These are phyloP conservation scores for Psilocybe azurescens DNA, from an alignment of 768 basidiomycete species.

Conservation along the genomic window DNA sequence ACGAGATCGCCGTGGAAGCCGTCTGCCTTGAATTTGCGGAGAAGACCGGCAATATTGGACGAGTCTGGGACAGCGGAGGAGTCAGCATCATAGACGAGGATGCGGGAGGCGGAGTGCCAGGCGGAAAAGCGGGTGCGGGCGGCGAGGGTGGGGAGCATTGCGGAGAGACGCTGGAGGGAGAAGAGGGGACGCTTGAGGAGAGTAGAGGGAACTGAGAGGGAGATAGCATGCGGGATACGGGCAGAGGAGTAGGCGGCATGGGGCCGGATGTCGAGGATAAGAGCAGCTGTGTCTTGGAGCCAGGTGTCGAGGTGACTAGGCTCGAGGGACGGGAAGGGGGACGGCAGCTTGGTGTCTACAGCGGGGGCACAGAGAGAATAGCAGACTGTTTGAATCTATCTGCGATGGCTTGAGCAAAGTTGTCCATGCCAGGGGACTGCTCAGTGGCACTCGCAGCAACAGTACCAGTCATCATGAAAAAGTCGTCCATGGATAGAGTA, in stretches of 20 bases:
- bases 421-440: constrained; percentile 34
- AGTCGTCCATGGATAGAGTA: constrained; percentile 13
- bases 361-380: constrained; percentile 20
- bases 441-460: constrained; percentile 6
- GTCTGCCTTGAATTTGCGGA: constrained; percentile 73
- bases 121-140: constrained; percentile 63
- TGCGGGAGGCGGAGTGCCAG: constrained; percentile 63
- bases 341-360: constrained; percentile 11
- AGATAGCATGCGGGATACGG: constrained; percentile 73
- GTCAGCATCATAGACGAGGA: constrained; percentile 90
- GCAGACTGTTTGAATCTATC: constrained; percentile 34
- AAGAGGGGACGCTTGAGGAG: constrained; percentile 91
- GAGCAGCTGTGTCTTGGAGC: constrained; percentile 42
- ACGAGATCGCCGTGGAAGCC: constrained; percentile 62
- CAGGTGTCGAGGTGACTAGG: constrained; percentile 33
- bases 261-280: constrained; percentile 90
- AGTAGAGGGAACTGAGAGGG: constrained; percentile 92
- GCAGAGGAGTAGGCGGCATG: constrained; percentile 73
- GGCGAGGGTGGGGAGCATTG: constrained; percentile 74
- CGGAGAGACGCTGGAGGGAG: constrained; percentile 74
- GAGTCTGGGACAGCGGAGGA: constrained; percentile 61
- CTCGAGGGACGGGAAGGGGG: constrained; percentile 30
- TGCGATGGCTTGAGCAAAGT: constrained; percentile 62
- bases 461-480: neutral
- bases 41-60: constrained; percentile 72